Evolutionary conservation across 2,329 filamentous ascomycete species (phyloP).

Genomic region (Stagonosporopsis vannaccii): DNA sequence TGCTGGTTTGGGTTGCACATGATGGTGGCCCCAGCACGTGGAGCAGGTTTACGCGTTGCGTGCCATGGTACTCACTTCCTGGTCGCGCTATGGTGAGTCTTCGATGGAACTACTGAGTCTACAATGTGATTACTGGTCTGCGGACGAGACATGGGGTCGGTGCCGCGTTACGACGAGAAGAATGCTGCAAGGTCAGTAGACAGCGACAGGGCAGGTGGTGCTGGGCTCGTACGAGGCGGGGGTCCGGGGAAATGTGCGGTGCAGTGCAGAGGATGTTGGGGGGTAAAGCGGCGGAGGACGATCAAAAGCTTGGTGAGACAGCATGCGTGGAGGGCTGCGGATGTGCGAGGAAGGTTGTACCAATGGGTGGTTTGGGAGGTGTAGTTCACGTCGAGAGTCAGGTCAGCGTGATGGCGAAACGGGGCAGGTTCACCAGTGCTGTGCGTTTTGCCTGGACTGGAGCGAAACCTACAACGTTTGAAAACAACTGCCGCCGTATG

Average conservation of each 20-base stretch:
- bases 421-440: not conserved
- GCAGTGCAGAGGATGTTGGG: not conserved
- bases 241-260: not conserved
- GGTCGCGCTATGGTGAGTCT: too few species aligned
- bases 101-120: too few species aligned
- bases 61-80: not conserved
- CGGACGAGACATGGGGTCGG: too few species aligned
- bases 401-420: slow-evolving; percentile 3
- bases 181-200: too few species aligned
- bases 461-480: slow-evolving; percentile 7
- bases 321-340: not conserved
- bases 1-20: slow-evolving; percentile 1
- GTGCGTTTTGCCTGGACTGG: not conserved
- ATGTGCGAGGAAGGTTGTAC: not conserved
- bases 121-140: too few species aligned
- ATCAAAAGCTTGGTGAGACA: slow-evolving; percentile 20
- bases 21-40: slow-evolving; percentile 7
- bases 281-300: slow-evolving; percentile 3
- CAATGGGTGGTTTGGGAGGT: not conserved
- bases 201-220: too few species aligned
- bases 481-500: slow-evolving; percentile 7
- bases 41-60: slow-evolving; percentile 5
- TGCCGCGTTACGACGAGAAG: too few species aligned
- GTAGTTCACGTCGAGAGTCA: not conserved
- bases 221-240: not conserved